Conservation (phyloP, 805 yeast genomes). For the Ogataea nonfermentans region DNA sequence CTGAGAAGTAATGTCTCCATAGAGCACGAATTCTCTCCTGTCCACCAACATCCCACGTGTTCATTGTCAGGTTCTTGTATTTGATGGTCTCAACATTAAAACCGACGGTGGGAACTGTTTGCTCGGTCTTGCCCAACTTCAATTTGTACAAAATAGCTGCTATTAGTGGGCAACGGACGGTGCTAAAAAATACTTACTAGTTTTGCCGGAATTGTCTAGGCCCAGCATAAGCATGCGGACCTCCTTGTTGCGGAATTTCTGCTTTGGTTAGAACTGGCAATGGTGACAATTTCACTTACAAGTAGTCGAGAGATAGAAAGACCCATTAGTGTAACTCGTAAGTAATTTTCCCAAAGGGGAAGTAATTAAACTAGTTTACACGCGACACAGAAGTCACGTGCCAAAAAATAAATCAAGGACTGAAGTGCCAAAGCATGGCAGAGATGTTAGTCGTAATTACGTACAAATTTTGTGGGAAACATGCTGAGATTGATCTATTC, state of each 20-base stretch:
- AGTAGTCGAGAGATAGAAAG: constrained; percentile 22
- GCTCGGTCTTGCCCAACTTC: constrained; percentile 69
- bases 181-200: constrained; percentile 39
- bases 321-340: constrained; percentile 17
- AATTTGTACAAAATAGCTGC: constrained; percentile 74
- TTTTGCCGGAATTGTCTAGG: constrained; percentile 90
- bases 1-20: constrained; percentile 95
- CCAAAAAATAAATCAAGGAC: background rate
- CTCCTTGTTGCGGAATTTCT: constrained; percentile 26
- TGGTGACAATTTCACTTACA: constrained; percentile 12
- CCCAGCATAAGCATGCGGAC: constrained; percentile 82
- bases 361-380: background rate
- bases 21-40: constrained; percentile 88
- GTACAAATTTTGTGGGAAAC: too few species aligned
- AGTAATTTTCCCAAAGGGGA: constrained; percentile 2
- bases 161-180: constrained; percentile 7
- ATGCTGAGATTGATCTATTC: too few species aligned
- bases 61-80: constrained; percentile 45
- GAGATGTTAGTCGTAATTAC: background rate
- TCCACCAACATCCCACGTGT: constrained; percentile 91
- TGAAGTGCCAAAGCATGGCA: background rate
- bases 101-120: constrained; percentile 91
- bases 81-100: constrained; percentile 75
- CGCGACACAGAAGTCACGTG: constrained; percentile 2
- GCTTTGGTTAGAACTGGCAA: background rate